phyloP scores from a whole-genome alignment of 2,329 filamentous ascomycete genomes.

The Sarocladiaceae sp. region DNA sequence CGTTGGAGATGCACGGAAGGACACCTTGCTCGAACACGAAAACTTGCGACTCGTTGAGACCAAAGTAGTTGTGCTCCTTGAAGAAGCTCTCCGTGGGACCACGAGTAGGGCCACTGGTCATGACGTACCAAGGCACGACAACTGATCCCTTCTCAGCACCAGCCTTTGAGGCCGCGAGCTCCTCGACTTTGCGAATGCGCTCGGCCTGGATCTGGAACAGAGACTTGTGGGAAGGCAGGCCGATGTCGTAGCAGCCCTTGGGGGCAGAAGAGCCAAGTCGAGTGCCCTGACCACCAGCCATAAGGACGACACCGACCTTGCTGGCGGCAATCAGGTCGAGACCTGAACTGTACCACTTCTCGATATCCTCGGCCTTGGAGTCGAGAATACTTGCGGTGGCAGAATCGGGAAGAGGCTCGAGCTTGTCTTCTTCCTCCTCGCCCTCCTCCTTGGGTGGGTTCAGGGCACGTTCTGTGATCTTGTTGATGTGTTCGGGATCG shows the following conservation, averaged over 20 bases:
- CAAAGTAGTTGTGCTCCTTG: conserved; percentile 84
- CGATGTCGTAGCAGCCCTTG: conserved; percentile 97
- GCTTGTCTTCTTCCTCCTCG: conserved; percentile 40
- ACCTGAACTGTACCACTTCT: conserved; percentile 79
- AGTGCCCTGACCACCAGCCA: conserved; percentile 96
- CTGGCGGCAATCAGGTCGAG: conserved; percentile 76
- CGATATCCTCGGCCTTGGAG: conserved; percentile 66
- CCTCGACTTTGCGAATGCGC: conserved; percentile 81
- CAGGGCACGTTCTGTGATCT: conserved; percentile 76
- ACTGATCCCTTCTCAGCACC: conserved; percentile 57
- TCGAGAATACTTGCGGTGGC: conserved; percentile 90
- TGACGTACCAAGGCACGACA: conserved; percentile 84
- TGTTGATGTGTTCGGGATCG: conserved; percentile 83
- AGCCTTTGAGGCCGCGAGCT: conserved; percentile 69
- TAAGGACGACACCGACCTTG: conserved; percentile 81
- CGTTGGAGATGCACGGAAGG: conserved; percentile 92
- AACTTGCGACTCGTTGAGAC: conserved; percentile 79
- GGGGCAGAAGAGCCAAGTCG: conserved; percentile 90
- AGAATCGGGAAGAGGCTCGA: conserved; percentile 84
- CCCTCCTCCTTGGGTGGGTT: conserved; percentile 66
- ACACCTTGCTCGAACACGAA: conserved; percentile 96
- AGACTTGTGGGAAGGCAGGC: conserved; percentile 86
- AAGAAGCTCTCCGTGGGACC: conserved; percentile 93
- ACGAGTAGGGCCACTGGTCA: conserved; percentile 95
- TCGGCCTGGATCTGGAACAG: conserved; percentile 98